Evolutionary conservation across 202 grass and related monocot genomes (phyloP), one percentile per base, ranked within the genome.

Genomic region (Sporobolus alterniflorus): DNA sequence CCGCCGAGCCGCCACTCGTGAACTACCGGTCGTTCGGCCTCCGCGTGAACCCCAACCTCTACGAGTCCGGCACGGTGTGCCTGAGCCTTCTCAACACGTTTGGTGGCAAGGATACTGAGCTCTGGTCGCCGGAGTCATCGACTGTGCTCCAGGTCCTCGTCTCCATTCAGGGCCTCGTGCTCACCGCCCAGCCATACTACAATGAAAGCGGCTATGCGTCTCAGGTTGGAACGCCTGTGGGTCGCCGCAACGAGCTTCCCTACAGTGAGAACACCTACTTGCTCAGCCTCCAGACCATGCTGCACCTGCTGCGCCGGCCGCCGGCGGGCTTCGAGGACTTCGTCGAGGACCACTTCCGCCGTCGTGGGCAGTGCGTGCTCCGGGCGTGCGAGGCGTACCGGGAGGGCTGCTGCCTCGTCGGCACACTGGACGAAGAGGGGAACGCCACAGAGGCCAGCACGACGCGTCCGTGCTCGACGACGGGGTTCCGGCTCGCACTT

Each of bases 161-260:
- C 65, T 66, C 64, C 32, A 66, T 66, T 20, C 64, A 66, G 18
- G 64, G 64, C 33, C 33, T 66, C 64, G 33, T 68, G 39, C 39
- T 68, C n/a, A 68, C 21, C 2, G 65, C 4, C 11, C 21, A 14
- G 65, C 65, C 65, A 10, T 68, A 43, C 39, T 43, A 68, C 65
- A 68, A 68, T 2, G 65, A 68, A 6, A 5, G 39, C 6, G 65
- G 39, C 10, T 68, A 25, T 5, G n/a, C 0, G 4, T 10, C n/a
- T 0, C 65, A 28, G 21, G 22, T 16, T 6, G 66, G 22, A 21
- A 44, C 11, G 13, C 5, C 66, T 0, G 40, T 16, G 1, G 66
- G 66, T 0, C 66, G 12, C 22, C 66, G 66, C n/a, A 69, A 46
- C 12, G 66, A 69, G 66, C 39, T 69, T 2, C 66, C 40, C 0